These are phyloP conservation scores for Tetracladium maxilliforme DNA, from an alignment of 2,329 filamentous ascomycete genomes.

Conservation along the genomic window DNA sequence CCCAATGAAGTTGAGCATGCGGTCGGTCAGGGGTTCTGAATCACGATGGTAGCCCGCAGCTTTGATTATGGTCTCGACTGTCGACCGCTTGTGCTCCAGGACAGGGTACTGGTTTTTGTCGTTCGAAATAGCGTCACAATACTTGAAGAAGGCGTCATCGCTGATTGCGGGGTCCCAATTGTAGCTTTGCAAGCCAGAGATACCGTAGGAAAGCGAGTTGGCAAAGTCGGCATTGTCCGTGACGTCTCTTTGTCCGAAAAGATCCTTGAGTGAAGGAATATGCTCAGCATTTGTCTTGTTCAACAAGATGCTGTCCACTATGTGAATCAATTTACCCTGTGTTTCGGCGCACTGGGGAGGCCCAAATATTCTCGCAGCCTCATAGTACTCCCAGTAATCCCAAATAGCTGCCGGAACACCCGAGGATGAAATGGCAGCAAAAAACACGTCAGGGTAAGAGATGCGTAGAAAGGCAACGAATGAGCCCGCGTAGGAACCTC, in stretches of 20 bases:
- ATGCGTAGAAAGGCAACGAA: conserved; percentile 29
- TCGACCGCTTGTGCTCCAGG: conserved; percentile 18
- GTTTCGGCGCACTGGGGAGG: conserved; percentile 48
- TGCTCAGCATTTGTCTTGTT: conserved; percentile 25
- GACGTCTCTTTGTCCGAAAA: conserved; percentile 3
- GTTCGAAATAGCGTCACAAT: conserved; percentile 39
- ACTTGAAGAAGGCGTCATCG: conserved; percentile 28
- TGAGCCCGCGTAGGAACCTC: conserved; percentile 25
- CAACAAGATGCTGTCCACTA: conserved; percentile 43
- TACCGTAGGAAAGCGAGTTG: conserved; percentile 22
- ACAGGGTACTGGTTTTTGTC: conserved; percentile 25
- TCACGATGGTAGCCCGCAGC: conserved; percentile 29
- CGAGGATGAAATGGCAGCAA: conserved; percentile 45
- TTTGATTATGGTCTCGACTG: conserved; percentile 25
- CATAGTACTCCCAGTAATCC: conserved; percentile 58
- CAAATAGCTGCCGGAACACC: conserved; percentile 66
- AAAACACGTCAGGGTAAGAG: conserved; percentile 25
- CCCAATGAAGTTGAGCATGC: conserved; percentile 40
- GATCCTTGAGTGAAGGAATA: conserved; percentile 17
- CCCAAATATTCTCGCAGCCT: conserved; percentile 38
- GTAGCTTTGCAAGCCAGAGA: conserved; percentile 34
- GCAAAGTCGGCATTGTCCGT: conserved; percentile 30
- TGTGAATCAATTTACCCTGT: conserved; percentile 43
- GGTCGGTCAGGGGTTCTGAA: conserved; percentile 24
- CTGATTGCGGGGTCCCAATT: conserved; percentile 45